phyloP scores from a whole-genome alignment of 2,329 filamentous ascomycete genomes.

The Monilinia aucupariae region DNA sequence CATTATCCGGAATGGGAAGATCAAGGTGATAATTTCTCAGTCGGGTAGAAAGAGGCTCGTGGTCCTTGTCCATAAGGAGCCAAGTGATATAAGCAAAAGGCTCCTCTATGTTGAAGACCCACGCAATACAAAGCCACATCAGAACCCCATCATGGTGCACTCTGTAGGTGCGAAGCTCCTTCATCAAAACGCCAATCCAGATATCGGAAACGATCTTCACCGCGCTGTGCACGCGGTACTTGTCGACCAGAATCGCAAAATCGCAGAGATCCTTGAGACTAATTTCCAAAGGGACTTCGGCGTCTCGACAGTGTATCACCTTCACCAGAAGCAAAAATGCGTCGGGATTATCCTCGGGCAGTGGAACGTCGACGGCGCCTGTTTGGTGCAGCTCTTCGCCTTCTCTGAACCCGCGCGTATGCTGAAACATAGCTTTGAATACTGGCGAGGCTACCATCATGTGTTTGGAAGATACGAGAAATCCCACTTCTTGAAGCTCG shows the following conservation, averaged over 20 bases:
- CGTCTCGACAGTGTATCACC: not conserved
- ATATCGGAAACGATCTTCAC: not conserved
- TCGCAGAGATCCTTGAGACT: not conserved
- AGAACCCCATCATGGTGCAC: not conserved
- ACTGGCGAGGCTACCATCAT: not conserved
- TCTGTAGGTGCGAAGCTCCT: not conserved
- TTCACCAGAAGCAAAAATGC: not conserved
- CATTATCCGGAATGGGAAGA: not conserved
- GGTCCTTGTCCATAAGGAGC: not conserved
- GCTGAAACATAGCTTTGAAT: not conserved
- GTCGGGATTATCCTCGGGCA: not conserved
- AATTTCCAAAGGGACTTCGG: not conserved
- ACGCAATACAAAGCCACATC: not conserved
- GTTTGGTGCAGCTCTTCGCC: not conserved
- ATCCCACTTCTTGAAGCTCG: not conserved
- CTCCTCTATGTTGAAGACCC: not conserved
- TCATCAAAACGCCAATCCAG: not conserved
- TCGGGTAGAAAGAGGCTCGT: not conserved
- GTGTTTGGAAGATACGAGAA: slow-evolving; percentile 1
- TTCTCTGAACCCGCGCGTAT: not conserved
- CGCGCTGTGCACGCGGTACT: not conserved
- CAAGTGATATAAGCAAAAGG: not conserved
- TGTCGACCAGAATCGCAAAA: not conserved
- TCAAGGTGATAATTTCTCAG: not conserved
- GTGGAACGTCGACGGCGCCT: not conserved